Percentiles rank a stretch among this genome's conserved stretches.
phyloP scores from a whole-genome alignment of 73 alveolate genomes.

The Tetrahymena borealis region DNA sequence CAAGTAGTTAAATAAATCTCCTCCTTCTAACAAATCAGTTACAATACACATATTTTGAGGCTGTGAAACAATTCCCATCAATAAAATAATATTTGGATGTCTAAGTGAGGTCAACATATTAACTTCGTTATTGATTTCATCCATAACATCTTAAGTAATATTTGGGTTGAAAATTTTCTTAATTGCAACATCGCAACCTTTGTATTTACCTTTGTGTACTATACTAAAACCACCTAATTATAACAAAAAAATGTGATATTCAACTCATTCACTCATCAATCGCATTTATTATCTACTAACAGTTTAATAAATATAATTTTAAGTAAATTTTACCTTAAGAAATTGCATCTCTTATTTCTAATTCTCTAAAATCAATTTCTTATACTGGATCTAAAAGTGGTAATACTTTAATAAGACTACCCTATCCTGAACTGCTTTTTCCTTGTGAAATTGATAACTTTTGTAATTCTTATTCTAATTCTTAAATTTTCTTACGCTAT shows the following conservation, averaged over 20 bases:
- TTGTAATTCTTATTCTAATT: slow-evolving; percentile 11
- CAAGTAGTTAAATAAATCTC: slow-evolving; percentile 78
- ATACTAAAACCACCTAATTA: slow-evolving; percentile 97
- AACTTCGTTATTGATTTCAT: slow-evolving; percentile 91
- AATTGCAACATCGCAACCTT: slow-evolving; percentile 87
- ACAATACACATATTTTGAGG: slow-evolving; percentile 87
- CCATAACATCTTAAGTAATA: slow-evolving; percentile 78
- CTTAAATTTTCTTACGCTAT: background rate
- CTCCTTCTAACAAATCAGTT: slow-evolving; percentile 77
- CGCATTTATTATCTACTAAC: slow-evolving; percentile 62
- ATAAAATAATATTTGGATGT: slow-evolving; percentile 91
- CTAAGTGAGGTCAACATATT: slow-evolving; percentile 85
- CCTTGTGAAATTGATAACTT: background rate
- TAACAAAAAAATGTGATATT: slow-evolving; percentile 77
- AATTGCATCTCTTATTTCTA: slow-evolving; percentile 26
- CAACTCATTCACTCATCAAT: slow-evolving; percentile 61
- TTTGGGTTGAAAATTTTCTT: slow-evolving; percentile 94
- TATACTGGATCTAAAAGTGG: background rate
- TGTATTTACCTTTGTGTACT: slow-evolving; percentile 80
- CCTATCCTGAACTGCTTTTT: background rate
- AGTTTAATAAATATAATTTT: slow-evolving; percentile 4
- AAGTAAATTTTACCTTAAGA: slow-evolving; percentile 30
- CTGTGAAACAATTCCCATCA: slow-evolving; percentile 88
- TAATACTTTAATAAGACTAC: background rate
- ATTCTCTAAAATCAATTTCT: slow-evolving; percentile 7